These are phyloP conservation scores for Pezizomycotina sp. DNA, from an alignment of 2,329 filamentous ascomycete genomes.

Conservation along the genomic window DNA sequence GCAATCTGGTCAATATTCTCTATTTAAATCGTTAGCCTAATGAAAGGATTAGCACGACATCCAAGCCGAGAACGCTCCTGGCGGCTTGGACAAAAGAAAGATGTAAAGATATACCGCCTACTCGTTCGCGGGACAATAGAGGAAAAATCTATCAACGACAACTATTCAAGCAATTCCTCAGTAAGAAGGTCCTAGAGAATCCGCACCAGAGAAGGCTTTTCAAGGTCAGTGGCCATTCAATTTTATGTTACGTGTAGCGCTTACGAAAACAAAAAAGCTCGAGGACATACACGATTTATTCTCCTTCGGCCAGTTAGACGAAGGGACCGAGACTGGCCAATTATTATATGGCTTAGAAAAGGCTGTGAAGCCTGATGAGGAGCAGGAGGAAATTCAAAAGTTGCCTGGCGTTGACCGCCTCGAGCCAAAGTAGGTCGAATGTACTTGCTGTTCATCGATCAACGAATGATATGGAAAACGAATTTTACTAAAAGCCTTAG, in stretches of 20 bases:
- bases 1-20: background rate
- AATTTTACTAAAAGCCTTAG: too few relatives aligned
- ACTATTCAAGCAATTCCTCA: slow-evolving; percentile 95
- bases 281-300: slow-evolving; percentile 87
- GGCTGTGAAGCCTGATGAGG: slow-evolving; percentile 23
- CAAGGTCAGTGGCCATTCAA: slow-evolving; percentile 43
- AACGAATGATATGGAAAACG: too few relatives aligned
- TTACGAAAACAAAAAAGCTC: slow-evolving; percentile 28
- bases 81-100: slow-evolving; percentile 84
- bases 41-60: too few relatives aligned
- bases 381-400: slow-evolving; percentile 32
- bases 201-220: slow-evolving; percentile 87
- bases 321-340: slow-evolving; percentile 64
- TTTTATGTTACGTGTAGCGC: background rate
- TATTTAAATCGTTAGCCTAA: too few relatives aligned
- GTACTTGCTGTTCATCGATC: slow-evolving; percentile 16
- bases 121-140: slow-evolving; percentile 97
- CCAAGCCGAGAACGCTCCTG: slow-evolving; percentile 92
- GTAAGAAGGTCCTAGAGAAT: slow-evolving; percentile 88
- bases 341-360: slow-evolving; percentile 67
- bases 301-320: slow-evolving; percentile 50
- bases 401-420: slow-evolving; percentile 37
- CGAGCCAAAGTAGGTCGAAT: background rate
- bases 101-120: slow-evolving; percentile 91
- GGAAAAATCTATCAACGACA: slow-evolving; percentile 98